These are phyloP conservation scores for Monosporascus sp. DNA, from an alignment of 2,329 filamentous ascomycete genomes.

Conservation along the genomic window DNA sequence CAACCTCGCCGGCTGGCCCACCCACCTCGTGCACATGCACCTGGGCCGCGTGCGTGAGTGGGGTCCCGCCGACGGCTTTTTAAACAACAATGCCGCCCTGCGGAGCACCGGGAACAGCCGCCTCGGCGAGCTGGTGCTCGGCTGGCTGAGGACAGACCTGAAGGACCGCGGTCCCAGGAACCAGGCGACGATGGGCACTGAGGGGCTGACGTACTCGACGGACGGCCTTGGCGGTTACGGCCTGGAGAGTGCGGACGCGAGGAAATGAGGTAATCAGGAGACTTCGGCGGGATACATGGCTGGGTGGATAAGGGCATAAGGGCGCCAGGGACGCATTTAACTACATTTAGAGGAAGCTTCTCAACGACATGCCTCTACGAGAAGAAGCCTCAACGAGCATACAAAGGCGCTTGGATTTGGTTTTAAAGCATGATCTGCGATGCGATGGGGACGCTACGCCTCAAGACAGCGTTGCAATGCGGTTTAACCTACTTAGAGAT, in stretches of 20 bases:
- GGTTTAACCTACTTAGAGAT: constrained; percentile 12
- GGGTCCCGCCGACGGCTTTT: constrained; percentile 68
- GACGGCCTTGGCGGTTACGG: constrained; percentile 52
- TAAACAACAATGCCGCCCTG: constrained; percentile 42
- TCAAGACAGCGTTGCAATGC: background rate
- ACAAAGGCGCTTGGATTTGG: background rate
- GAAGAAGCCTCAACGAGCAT: background rate
- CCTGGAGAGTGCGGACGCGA: constrained; percentile 41
- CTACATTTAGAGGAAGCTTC: background rate
- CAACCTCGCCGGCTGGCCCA: constrained; percentile 91
- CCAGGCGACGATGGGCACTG: constrained; percentile 45
- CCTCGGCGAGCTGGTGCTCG: constrained; percentile 80
- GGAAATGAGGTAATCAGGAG: constrained; percentile 9
- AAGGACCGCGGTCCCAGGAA: constrained; percentile 71
- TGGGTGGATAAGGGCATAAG: background rate
- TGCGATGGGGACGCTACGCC: background rate
- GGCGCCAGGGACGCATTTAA: background rate
- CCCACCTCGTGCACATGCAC: constrained; percentile 93
- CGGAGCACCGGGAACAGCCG: constrained; percentile 65
- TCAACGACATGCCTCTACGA: background rate
- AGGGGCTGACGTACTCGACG: constrained; percentile 59
- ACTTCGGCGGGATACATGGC: background rate
- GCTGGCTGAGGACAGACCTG: constrained; percentile 81
- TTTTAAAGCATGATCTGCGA: too few species aligned
- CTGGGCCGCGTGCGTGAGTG: constrained; percentile 82